Evolutionary conservation across 306 rosid genomes (phyloP).

Genomic region (Citrullus colocynthis): DNA sequence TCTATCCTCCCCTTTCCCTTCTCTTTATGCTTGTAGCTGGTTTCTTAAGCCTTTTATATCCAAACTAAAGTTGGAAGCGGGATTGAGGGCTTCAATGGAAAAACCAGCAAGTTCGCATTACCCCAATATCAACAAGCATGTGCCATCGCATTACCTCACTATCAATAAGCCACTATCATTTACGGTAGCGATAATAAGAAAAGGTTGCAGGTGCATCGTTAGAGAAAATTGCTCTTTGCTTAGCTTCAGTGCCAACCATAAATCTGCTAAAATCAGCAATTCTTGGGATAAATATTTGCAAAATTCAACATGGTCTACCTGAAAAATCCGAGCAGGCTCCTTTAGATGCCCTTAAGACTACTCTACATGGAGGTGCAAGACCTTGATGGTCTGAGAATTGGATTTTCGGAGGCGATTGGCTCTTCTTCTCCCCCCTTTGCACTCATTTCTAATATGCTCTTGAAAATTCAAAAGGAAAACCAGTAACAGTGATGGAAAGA

Average conservation of each 20-base stretch:
- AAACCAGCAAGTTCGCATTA: too few relatives aligned
- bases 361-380: too few relatives aligned
- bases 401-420: not conserved
- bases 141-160: too few relatives aligned
- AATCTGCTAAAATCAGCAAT: not conserved
- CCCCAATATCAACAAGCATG: too few relatives aligned
- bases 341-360: not conserved
- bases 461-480: too few relatives aligned
- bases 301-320: not conserved
- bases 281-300: not conserved
- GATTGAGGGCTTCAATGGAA: not conserved
- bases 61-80: not conserved
- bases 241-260: not conserved
- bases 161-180: not conserved
- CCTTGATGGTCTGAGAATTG: not conserved
- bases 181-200: not conserved
- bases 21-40: not conserved
- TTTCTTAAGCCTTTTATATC: not conserved
- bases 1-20: not conserved
- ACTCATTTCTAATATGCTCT: not conserved
- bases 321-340: not conserved
- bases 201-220: not conserved
- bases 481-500: not conserved
- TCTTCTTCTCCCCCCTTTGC: not conserved
- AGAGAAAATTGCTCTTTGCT: not conserved